Evolutionary conservation across 2,329 filamentous ascomycete genomes (phyloP).

Genomic region (Cladosporium sp.): DNA sequence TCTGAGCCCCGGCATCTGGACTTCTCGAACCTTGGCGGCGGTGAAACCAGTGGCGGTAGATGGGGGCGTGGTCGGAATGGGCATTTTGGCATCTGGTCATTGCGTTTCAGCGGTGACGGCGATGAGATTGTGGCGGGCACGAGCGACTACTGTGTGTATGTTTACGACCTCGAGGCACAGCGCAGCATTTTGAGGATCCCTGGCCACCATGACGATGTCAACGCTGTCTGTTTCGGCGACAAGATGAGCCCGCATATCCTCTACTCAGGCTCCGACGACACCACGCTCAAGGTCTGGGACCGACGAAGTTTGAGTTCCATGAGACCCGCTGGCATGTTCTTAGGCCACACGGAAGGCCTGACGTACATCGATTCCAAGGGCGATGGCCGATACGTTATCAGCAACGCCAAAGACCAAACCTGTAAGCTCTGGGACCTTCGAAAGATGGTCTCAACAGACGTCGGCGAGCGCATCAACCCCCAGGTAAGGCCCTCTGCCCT

Average conservation of each 20-base stretch:
- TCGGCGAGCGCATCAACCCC: constrained; percentile 52
- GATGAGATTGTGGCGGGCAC: constrained; percentile 87
- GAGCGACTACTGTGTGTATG: constrained; percentile 68
- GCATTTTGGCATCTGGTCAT: constrained; percentile 61
- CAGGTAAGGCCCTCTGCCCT: constrained; percentile 17
- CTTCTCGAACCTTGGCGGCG: constrained; percentile 50
- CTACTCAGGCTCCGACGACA: constrained; percentile 92
- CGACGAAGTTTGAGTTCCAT: constrained; percentile 61
- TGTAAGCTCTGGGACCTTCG: constrained; percentile 96
- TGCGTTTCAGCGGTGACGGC: constrained; percentile 88
- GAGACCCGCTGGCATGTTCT: constrained; percentile 57
- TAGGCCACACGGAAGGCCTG: constrained; percentile 59
- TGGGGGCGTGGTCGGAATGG: constrained; percentile 23
- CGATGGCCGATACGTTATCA: constrained; percentile 81
- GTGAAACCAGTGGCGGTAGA: constrained; percentile 26
- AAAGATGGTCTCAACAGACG: constrained; percentile 72
- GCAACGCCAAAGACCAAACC: constrained; percentile 91
- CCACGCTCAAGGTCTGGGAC: constrained; percentile 94
- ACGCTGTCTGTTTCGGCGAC: constrained; percentile 94
- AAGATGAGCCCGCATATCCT: constrained; percentile 83
- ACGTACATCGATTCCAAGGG: constrained; percentile 75
- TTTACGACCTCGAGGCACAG: constrained; percentile 85
- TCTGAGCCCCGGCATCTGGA: constrained; percentile 77
- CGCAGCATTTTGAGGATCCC: constrained; percentile 66
- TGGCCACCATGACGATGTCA: constrained; percentile 84